phyloP scores from a whole-genome alignment of 2,329 filamentous ascomycete species.

The Verticillium dahliae region DNA sequence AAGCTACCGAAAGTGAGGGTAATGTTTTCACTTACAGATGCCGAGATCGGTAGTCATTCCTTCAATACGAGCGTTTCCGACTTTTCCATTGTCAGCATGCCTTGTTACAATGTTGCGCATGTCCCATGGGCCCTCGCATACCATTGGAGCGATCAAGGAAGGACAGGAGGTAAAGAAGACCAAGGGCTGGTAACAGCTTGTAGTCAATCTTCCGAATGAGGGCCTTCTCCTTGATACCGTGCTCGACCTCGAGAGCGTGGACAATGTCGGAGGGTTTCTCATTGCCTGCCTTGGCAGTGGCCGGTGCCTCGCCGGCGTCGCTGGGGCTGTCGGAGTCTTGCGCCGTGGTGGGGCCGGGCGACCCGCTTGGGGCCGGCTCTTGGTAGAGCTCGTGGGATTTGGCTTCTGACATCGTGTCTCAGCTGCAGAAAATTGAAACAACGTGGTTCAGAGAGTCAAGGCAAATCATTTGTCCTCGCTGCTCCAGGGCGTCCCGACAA shows the following conservation, averaged over 20 bases:
- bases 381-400: neutral
- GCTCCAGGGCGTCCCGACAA: neutral
- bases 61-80: slow-evolving; percentile 52
- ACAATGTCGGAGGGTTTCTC: neutral
- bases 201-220: slow-evolving; percentile 52
- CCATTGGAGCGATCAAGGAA: slow-evolving; percentile 54
- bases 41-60: slow-evolving; percentile 43
- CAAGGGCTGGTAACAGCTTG: slow-evolving; percentile 45
- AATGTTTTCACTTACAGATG: slow-evolving; percentile 39
- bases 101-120: slow-evolving; percentile 13
- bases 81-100: slow-evolving; percentile 23
- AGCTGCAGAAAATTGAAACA: neutral
- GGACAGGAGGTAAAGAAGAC: slow-evolving; percentile 47
- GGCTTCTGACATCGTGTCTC: neutral
- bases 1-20: slow-evolving; percentile 16
- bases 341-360: neutral
- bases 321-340: neutral
- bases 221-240: slow-evolving; percentile 42
- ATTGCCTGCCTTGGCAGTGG: neutral
- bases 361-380: slow-evolving; percentile 2
- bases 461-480: no score
- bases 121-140: slow-evolving; percentile 20
- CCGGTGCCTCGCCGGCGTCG: neutral
- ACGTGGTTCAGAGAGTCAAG: neutral
- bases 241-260: neutral